These are phyloP conservation scores for Skeletonema potamos DNA, from an alignment of 108 stramenopile species.

Conservation along the genomic window DNA sequence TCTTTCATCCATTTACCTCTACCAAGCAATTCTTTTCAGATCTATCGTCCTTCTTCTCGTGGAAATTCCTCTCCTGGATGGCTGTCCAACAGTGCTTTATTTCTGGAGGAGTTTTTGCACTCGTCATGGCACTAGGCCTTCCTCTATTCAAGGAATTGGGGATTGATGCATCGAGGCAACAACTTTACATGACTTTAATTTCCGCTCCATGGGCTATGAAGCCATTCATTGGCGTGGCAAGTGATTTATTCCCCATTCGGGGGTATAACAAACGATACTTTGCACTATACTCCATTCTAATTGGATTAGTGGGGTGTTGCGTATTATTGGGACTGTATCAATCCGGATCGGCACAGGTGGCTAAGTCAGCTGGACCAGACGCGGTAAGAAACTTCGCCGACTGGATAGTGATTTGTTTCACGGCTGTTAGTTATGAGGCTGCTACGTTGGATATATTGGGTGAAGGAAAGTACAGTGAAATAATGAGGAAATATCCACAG, in stretches of 20 bases:
- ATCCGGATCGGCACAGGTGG: neutral
- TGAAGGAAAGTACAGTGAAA: slow-evolving; percentile 43
- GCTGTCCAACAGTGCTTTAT: slow-evolving; percentile 36
- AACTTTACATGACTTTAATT: slow-evolving; percentile 44
- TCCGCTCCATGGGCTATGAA: slow-evolving; percentile 48
- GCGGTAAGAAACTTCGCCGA: slow-evolving; percentile 41
- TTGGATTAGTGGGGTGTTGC: slow-evolving; percentile 30
- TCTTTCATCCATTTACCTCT: slow-evolving; percentile 13
- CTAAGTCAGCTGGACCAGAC: slow-evolving; percentile 12
- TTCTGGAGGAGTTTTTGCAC: slow-evolving; percentile 27
- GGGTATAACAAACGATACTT: slow-evolving; percentile 49
- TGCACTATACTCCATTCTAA: slow-evolving; percentile 30
- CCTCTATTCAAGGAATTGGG: slow-evolving; percentile 45
- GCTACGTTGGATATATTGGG: slow-evolving; percentile 45
- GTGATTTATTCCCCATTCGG: slow-evolving; percentile 44
- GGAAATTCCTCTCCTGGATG: slow-evolving; percentile 41
- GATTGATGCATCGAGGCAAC: slow-evolving; percentile 40
- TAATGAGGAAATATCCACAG: slow-evolving; percentile 36
- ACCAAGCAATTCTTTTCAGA: slow-evolving; percentile 23
- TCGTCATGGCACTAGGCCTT: slow-evolving; percentile 41
- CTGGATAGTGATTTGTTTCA: slow-evolving; percentile 36
- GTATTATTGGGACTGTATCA: slow-evolving; percentile 27
- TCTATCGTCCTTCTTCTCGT: slow-evolving; percentile 29
- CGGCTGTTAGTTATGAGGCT: slow-evolving; percentile 33
- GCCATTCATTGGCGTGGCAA: slow-evolving; percentile 47